phyloP scores from a whole-genome alignment of 495 filamentous ascomycete genomes.

The Glarea lozoyensis region DNA sequence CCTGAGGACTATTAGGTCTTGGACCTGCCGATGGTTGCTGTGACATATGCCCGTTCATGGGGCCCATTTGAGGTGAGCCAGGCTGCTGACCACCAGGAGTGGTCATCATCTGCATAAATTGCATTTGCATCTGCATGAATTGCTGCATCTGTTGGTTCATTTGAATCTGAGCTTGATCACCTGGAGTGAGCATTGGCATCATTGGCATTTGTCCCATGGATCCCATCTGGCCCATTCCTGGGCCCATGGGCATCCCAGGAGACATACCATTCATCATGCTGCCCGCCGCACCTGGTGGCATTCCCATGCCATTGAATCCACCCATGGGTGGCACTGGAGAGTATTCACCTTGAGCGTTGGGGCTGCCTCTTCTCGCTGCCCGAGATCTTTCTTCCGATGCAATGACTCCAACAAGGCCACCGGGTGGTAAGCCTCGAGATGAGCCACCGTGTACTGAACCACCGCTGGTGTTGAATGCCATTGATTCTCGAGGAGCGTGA shows the following conservation, averaged over 20 bases:
- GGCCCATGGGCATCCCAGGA: slow-evolving; percentile 12
- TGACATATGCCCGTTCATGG: slow-evolving; percentile 23
- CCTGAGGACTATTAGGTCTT: slow-evolving; percentile 28
- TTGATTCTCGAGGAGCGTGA: slow-evolving; percentile 63
- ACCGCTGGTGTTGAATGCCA: slow-evolving; percentile 59
- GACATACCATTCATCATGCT: slow-evolving; percentile 27
- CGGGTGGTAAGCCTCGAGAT: slow-evolving; percentile 36
- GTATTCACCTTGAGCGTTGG: slow-evolving; percentile 48
- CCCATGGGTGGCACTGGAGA: slow-evolving; percentile 5
- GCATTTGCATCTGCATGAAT: slow-evolving; percentile 93
- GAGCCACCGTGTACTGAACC: slow-evolving; percentile 32
- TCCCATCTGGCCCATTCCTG: slow-evolving; percentile 34
- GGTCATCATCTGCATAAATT: slow-evolving; percentile 77
- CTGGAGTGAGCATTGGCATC: slow-evolving; percentile 48
- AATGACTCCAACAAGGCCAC: slow-evolving; percentile 87
- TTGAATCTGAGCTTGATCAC: slow-evolving; percentile 71
- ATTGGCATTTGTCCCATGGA: slow-evolving; percentile 19
- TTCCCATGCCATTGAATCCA: slow-evolving; percentile 29
- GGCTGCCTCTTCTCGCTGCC: slow-evolving; percentile 71
- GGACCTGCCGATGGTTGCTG: slow-evolving; percentile 10
- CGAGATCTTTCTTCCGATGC: slow-evolving; percentile 71
- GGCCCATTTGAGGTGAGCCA: slow-evolving; percentile 22
- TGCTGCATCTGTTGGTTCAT: slow-evolving; percentile 81
- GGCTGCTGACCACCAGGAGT: slow-evolving; percentile 6
- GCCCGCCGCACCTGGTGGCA: slow-evolving; percentile 22